These are phyloP conservation scores for Mycosphaerella arachidis DNA, from an alignment of 2,329 filamentous ascomycete species.

Conservation along the genomic window DNA sequence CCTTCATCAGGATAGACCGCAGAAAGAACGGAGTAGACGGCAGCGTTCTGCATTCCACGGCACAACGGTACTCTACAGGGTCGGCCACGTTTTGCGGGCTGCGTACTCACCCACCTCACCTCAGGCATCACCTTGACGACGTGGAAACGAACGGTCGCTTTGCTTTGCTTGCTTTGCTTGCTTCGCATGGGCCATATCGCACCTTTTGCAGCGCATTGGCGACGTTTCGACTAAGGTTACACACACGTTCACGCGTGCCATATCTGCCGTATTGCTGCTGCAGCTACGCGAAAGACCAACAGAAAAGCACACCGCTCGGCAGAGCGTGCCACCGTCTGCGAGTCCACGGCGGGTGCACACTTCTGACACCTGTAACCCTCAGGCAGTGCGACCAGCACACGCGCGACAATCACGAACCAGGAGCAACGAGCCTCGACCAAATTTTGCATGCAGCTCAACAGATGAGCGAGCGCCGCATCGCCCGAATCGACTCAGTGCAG, in stretches of 20 bases:
- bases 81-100: not conserved
- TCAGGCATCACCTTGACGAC: not conserved
- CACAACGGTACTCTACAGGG: not conserved
- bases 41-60: not conserved
- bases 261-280: slow-evolving; percentile 1
- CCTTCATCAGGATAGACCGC: no score
- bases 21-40: no score
- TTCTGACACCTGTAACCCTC: slow-evolving; percentile 12
- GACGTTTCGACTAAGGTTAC: not conserved
- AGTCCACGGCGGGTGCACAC: not conserved
- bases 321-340: not conserved
- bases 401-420: not conserved
- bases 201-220: not conserved
- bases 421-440: not conserved
- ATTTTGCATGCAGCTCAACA: slow-evolving; percentile 5
- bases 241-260: not conserved
- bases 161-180: not conserved
- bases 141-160: not conserved
- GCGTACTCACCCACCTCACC: not conserved
- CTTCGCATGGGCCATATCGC: not conserved
- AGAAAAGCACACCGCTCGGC: not conserved
- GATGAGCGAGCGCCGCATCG: not conserved
- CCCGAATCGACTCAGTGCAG: not conserved
- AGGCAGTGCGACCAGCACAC: slow-evolving; percentile 7
- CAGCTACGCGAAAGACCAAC: not conserved